Percentiles rank a stretch among this genome's conserved stretches.
phyloP scores from a whole-genome alignment of 2,329 filamentous ascomycete genomes.

The Aureobasidium zeae region DNA sequence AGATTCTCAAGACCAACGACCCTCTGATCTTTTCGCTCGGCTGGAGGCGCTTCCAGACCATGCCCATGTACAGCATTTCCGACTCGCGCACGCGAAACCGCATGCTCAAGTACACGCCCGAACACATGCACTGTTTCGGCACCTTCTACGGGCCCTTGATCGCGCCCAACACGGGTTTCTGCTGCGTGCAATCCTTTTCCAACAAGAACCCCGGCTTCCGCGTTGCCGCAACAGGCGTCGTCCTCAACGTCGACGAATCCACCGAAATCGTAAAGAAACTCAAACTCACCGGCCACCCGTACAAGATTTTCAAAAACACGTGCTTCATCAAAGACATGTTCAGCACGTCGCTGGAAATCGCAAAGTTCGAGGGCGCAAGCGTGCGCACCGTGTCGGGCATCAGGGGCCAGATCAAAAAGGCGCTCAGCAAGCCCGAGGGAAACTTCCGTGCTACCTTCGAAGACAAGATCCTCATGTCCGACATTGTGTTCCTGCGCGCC shows the following conservation, averaged over 20 bases:
- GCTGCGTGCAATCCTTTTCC: constrained; percentile 82
- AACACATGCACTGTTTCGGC: constrained; percentile 98
- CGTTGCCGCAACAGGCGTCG: constrained; percentile 86
- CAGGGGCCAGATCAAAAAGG: constrained; percentile 93
- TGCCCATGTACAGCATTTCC: constrained; percentile 89
- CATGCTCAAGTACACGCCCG: constrained; percentile 98
- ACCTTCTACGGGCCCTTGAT: constrained; percentile 94
- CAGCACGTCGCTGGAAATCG: constrained; percentile 81
- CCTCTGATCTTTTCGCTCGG: constrained; percentile 94
- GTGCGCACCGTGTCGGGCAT: constrained; percentile 96
- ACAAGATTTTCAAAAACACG: constrained; percentile 99
- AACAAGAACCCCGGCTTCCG: constrained; percentile 81
- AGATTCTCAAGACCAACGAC: constrained; percentile 96
- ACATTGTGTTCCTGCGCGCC: constrained; percentile 90
- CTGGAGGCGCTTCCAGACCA: constrained; percentile 87
- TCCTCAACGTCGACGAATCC: constrained; percentile 87
- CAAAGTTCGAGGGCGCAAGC: constrained; percentile 93
- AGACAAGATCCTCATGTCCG: constrained; percentile 93
- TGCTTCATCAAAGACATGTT: constrained; percentile 99
- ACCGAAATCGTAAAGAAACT: constrained; percentile 99
- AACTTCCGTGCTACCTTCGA: constrained; percentile 96
- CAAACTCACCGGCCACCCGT: constrained; percentile 84
- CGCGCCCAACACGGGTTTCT: constrained; percentile 91
- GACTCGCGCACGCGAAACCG: constrained; percentile 89
- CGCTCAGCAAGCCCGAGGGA: constrained; percentile 84